Percentiles rank a stretch among this genome's conserved stretches.
Conservation (phyloP, 441 rosid species). For the Brassica hybrid region DNA sequence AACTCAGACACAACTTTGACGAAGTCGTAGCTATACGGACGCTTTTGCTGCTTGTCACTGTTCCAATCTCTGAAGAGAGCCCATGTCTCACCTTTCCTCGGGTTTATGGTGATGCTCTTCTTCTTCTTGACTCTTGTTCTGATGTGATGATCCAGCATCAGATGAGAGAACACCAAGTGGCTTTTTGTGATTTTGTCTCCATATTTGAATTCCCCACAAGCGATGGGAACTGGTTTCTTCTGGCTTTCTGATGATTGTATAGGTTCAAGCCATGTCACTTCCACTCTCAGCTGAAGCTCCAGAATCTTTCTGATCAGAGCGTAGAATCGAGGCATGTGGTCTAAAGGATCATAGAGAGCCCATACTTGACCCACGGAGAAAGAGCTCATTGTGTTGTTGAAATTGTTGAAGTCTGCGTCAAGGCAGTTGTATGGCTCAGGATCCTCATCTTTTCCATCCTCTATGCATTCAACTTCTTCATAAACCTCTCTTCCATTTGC, state of each 20-base stretch:
- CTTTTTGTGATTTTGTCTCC: slow-evolving; percentile 50
- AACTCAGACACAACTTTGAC: slow-evolving; percentile 64
- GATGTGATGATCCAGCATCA: slow-evolving; percentile 46
- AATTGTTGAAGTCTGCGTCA: slow-evolving; percentile 20
- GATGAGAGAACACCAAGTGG: slow-evolving; percentile 64
- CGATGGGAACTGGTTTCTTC: slow-evolving; percentile 42
- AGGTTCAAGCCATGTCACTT: slow-evolving; percentile 59
- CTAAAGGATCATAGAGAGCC: slow-evolving; percentile 60
- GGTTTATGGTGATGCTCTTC: slow-evolving; percentile 48
- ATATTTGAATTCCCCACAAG: slow-evolving; percentile 61
- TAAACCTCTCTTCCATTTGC: neutral
- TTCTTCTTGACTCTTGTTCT: slow-evolving; percentile 23
- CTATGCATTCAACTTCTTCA: neutral
- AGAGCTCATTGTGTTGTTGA: neutral
- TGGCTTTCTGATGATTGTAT: slow-evolving; percentile 38
- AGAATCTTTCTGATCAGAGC: slow-evolving; percentile 49
- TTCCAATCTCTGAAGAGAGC: slow-evolving; percentile 77
- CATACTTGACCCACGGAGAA: slow-evolving; percentile 33
- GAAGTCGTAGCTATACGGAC: slow-evolving; percentile 64
- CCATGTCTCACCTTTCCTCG: slow-evolving; percentile 80
- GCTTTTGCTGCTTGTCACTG: slow-evolving; percentile 36
- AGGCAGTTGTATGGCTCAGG: neutral
- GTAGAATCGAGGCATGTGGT: slow-evolving; percentile 64
- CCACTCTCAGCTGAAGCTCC: slow-evolving; percentile 41
- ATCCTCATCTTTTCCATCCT: neutral